Conservation (phyloP, 768 basidiomycete species). For the Dentipellis sp. region DNA sequence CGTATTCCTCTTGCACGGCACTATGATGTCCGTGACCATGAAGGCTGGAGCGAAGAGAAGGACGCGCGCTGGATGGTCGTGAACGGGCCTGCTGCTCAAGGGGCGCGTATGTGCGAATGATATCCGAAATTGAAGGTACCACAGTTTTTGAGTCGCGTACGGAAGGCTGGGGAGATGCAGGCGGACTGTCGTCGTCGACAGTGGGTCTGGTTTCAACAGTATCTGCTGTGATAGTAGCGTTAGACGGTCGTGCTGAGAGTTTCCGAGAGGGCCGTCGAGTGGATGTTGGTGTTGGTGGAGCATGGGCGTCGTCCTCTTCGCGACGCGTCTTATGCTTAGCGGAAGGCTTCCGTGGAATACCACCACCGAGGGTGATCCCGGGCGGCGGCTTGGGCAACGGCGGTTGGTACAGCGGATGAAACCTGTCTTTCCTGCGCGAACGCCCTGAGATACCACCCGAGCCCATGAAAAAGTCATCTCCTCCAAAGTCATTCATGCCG, state of each 20-base stretch:
- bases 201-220: neutral
- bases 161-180: constrained; percentile 14
- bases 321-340: constrained; percentile 38
- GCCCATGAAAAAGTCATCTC: constrained; percentile 42
- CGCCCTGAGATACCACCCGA: constrained; percentile 33
- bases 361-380: constrained; percentile 56
- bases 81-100: constrained; percentile 39
- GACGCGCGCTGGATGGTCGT: constrained; percentile 35
- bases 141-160: constrained; percentile 31
- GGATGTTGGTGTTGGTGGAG: constrained; percentile 11
- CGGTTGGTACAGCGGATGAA: constrained; percentile 75
- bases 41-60: constrained; percentile 38
- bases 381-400: constrained; percentile 80
- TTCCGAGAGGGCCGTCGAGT: constrained; percentile 18
- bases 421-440: constrained; percentile 38
- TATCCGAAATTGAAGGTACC: constrained; percentile 81
- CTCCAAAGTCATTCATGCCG: constrained; percentile 68
- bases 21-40: constrained; percentile 28
- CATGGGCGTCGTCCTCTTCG: constrained; percentile 5
- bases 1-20: constrained; percentile 36
- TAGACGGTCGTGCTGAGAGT: neutral
- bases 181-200: constrained; percentile 6
- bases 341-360: constrained; percentile 22
- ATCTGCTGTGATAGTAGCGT: constrained; percentile 1
- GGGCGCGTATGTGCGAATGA: constrained; percentile 76